Percentiles rank a stretch among this genome's conserved stretches.
phyloP scores from a whole-genome alignment of 257 asterid genomes.

The Petunia axillaris region DNA sequence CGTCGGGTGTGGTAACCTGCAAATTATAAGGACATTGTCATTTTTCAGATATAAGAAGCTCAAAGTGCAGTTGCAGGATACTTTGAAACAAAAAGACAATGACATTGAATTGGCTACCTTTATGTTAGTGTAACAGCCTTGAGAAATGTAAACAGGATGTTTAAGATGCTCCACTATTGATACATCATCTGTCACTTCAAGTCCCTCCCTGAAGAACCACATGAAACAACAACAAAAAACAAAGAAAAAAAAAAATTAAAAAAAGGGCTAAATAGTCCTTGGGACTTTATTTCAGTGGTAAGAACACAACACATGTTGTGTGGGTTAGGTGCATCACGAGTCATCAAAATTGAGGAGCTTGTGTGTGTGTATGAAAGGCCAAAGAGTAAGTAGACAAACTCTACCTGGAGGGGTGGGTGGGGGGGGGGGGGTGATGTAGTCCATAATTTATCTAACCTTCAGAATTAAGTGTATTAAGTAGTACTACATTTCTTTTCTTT shows the following conservation, averaged over 20 bases:
- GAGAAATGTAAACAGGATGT: slow-evolving; percentile 92
- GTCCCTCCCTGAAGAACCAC: slow-evolving; percentile 70
- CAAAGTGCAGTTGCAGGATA: not conserved
- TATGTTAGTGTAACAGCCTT: slow-evolving; percentile 97
- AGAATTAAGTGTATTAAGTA: too few relatives aligned
- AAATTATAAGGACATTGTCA: slow-evolving; percentile 21
- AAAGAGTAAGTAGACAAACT: not conserved
- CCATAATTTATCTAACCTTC: too few relatives aligned
- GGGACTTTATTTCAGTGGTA: too few relatives aligned
- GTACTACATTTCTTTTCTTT: too few relatives aligned
- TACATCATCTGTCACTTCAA: slow-evolving; percentile 98
- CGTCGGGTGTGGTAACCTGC: slow-evolving; percentile 98
- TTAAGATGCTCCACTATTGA: slow-evolving; percentile 93
- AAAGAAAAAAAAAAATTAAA: not conserved
- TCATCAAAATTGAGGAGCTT: not conserved
- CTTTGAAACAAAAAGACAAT: not conserved
- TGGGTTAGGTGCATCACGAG: too few relatives aligned
- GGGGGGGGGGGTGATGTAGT: too few relatives aligned
- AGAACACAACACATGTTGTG: too few relatives aligned
- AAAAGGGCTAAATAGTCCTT: not conserved
- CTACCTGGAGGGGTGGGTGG: too few relatives aligned
- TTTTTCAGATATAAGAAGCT: not conserved
- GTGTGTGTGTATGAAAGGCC: not conserved
- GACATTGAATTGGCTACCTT: slow-evolving; percentile 53
- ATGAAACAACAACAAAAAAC: slow-evolving; percentile 17